phyloP scores from a whole-genome alignment of 2,329 filamentous ascomycete species.

The Pseudonectria foliicola region DNA sequence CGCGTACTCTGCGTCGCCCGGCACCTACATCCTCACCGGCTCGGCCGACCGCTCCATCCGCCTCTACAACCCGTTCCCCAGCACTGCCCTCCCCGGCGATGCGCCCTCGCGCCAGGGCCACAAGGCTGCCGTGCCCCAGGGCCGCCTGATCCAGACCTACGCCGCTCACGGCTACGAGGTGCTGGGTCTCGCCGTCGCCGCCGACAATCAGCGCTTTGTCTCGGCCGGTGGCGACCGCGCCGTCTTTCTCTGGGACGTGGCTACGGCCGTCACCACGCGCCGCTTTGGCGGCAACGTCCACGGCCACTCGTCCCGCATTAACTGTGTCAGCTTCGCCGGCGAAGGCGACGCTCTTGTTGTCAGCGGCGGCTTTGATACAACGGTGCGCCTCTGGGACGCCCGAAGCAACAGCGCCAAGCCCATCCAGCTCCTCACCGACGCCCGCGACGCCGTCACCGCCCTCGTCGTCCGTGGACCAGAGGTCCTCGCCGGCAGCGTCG shows the following conservation, averaged over 20 bases:
- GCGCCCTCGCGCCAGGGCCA: conserved; percentile 15
- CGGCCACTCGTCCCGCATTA: conserved; percentile 67
- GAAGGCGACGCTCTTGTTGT: conserved; percentile 66
- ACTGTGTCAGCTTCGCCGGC: conserved; percentile 72
- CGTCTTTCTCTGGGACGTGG: conserved; percentile 93
- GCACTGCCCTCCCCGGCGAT: conserved; percentile 28
- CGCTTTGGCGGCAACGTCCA: conserved; percentile 57
- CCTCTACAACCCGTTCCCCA: conserved; percentile 70
- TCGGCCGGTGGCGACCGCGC: conserved; percentile 84
- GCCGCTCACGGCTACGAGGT: conserved; percentile 88
- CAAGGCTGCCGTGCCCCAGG: conserved; percentile 32
- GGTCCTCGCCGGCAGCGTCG: conserved; percentile 72
- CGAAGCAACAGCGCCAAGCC: conserved; percentile 50
- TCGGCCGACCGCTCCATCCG: conserved; percentile 78
- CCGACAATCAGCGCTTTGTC: conserved; percentile 77
- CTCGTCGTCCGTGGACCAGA: conserved; percentile 43
- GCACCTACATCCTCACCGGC: conserved; percentile 76
- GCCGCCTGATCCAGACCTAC: conserved; percentile 77
- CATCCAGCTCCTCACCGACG: conserved; percentile 66
- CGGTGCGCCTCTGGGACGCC: conserved; percentile 69
- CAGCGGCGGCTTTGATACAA: conserved; percentile 68
- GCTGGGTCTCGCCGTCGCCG: conserved; percentile 66
- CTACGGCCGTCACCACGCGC: conserved; percentile 67
- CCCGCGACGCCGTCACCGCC: conserved; percentile 58
- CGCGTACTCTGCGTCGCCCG: conserved; percentile 64